Base-by-base conservation (phyloP, 257 asterid genomes). In the Jacaranda mimosifolia region DNA sequence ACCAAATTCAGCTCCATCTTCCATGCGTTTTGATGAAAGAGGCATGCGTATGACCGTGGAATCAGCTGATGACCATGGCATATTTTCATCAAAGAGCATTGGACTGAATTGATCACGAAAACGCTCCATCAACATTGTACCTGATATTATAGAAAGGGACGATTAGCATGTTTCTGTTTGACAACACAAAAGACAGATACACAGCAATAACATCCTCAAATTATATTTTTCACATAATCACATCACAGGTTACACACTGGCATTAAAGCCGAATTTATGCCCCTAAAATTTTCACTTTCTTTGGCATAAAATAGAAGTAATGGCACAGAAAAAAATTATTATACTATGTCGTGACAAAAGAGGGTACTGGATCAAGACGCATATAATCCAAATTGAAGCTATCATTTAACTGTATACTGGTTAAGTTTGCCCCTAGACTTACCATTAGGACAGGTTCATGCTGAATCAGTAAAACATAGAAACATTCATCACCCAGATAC, bases 21-120 rank as follows among this genome's bases (percentile, higher is more conserved):
- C 85, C 85, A 81, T 76, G 81, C 83, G 80, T 75, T 88, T 87
- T 12, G 91, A 74, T 75, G 98, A 94, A 83, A 94, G 92, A 59
- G 98, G 98, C 87, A 94, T 82, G 76, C 98, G 98, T 84, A 94
- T 87, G 43, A 92, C 81, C 71, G 95, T 94, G 77, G 90, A 87
- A 79, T 89, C 86, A 63, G 89, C 81, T 74, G 83, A 79, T 32
- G 92, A 89, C 98, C 97, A 91, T 15, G 90, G 91, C 86, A 88
- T 86, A 53, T 75, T 87, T 79, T 87, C 90, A 81, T 86, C 88
- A 70, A 91, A 76, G 85, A 94, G 80, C 92, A 94, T 84, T 80
- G 98, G 95, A 77, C 83, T 88, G 87, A 94, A 94, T 83, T 94
- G 98, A 82, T 94, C 98, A 81, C 63, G 89, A 82, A 94, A 94